Percentiles rank a stretch among this genome's conserved stretches.
phyloP scores from a whole-genome alignment of 768 basidiomycete species.

The Myochromella boudieri region DNA sequence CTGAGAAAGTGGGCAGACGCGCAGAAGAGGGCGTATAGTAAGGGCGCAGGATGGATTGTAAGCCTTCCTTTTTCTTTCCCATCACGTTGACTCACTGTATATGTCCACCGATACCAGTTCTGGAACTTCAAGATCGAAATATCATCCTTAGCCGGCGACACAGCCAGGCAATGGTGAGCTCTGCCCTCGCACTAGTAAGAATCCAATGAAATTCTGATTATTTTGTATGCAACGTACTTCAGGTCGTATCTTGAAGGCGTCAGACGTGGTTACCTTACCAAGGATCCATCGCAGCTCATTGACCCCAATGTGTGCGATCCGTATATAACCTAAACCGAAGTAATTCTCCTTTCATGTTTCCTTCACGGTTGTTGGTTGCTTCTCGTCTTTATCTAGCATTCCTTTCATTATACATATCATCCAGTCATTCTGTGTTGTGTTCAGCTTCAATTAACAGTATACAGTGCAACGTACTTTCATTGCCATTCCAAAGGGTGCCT shows the following conservation, averaged over 20 bases:
- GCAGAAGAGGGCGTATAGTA: conserved; percentile 64
- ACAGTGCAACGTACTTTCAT: too few relatives aligned
- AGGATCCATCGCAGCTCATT: conserved; percentile 55
- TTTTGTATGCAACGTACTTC: neutral
- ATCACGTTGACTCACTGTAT: neutral
- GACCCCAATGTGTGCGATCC: conserved; percentile 65
- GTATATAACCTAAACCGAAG: too few relatives aligned
- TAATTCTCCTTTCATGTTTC: too few relatives aligned
- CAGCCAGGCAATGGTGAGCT: conserved; percentile 65
- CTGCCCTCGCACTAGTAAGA: too few relatives aligned
- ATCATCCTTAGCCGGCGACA: conserved; percentile 46
- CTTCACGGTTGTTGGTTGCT: too few relatives aligned
- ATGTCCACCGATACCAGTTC: conserved; percentile 24
- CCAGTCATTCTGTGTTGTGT: too few relatives aligned
- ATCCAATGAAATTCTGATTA: too few relatives aligned
- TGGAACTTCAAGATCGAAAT: conserved; percentile 79
- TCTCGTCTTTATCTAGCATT: too few relatives aligned
- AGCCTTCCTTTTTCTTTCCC: conserved; percentile 22
- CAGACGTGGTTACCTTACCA: conserved; percentile 56
- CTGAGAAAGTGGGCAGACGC: conserved; percentile 71
- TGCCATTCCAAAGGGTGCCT: too few relatives aligned
- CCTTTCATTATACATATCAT: too few relatives aligned
- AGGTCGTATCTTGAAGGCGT: conserved; percentile 76
- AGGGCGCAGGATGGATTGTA: conserved; percentile 68
- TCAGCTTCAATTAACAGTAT: too few relatives aligned